phyloP scores from a whole-genome alignment of 2,329 filamentous ascomycete genomes.

The Magnaporthales sp. region DNA sequence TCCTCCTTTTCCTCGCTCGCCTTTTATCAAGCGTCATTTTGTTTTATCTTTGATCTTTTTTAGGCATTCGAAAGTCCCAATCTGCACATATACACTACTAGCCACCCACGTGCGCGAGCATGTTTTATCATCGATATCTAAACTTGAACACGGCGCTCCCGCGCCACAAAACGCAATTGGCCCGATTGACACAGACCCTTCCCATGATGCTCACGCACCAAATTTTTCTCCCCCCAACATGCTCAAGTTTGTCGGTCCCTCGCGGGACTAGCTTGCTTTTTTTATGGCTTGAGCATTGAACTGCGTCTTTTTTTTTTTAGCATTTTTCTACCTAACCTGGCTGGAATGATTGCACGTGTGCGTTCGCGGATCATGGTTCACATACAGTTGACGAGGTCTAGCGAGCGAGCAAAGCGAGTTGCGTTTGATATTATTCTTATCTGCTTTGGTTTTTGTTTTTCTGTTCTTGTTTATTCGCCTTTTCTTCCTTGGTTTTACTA shows the following conservation, averaged over 20 bases:
- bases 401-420: constrained; percentile 13
- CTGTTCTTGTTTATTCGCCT: no score
- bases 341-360: background rate
- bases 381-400: constrained; percentile 17
- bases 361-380: background rate
- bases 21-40: background rate
- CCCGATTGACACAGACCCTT: constrained; percentile 6
- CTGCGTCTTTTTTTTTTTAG: constrained; percentile 23
- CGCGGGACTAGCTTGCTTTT: background rate
- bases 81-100: constrained; percentile 2
- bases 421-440: constrained; percentile 22
- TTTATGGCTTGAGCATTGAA: no score
- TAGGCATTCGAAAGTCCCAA: constrained; percentile 5
- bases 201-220: constrained; percentile 38
- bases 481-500: constrained; percentile 16
- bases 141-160: background rate
- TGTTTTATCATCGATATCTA: background rate
- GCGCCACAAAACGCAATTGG: background rate
- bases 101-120: constrained; percentile 1
- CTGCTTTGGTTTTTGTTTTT: constrained; percentile 23
- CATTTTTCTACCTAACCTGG: constrained; percentile 17
- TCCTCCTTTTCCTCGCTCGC: background rate
- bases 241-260: background rate
- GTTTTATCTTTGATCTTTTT: constrained; percentile 5
- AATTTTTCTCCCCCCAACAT: background rate